Evolutionary conservation across 805 yeast species (phyloP), one percentile per base, ranked within the genome.

Genomic region (Yarrowia sp.): DNA sequence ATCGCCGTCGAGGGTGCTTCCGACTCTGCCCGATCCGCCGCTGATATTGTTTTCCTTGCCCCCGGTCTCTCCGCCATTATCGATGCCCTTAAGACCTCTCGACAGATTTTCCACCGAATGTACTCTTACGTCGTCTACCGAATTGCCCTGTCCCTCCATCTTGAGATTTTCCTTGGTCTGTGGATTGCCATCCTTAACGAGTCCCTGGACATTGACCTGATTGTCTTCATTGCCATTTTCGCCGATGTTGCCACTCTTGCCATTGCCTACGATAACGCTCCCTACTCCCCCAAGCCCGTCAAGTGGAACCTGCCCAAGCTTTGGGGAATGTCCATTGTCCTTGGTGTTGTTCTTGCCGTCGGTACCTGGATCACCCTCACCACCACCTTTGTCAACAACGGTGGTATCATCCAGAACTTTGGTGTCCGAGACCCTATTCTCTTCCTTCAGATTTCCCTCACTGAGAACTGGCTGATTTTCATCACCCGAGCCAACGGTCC

Each of bases 81-180:
- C 77, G 87, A 84, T 78, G 87, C 87, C 71, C 77, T 84, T 41
- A 92, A 92, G 88, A 92, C 97, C 77, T 91, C 97, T 73, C 87
- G 97, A 84, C 97, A 91, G 83, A 91, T 91, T 88, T 91, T 91
- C 97, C 97, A 92, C 93, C 90, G 97, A 86, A 92, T 92, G 97
- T 92, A 92, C 88, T 87, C 97, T 76, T 92, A 92, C 83, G 97
- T 92, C 84, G 97, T 92, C 78, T 92, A 92, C 93, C 93, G 97
- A 86, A 92, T 92, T 82, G 97, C 97, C 79, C 84, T 92, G 80
- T 92, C 97, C 72, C 86, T 92, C 79, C 97, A 92, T 84, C 89
- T 92, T 86, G 97, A 92, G 84, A 83, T 92, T 77, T 92, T 92
- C 89, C 84, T 92, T 77, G 97, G 97, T 85, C 85, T 92, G 80